phyloP scores from a whole-genome alignment of 352 stramenopile genomes.

The Globisporangium barbulae region DNA sequence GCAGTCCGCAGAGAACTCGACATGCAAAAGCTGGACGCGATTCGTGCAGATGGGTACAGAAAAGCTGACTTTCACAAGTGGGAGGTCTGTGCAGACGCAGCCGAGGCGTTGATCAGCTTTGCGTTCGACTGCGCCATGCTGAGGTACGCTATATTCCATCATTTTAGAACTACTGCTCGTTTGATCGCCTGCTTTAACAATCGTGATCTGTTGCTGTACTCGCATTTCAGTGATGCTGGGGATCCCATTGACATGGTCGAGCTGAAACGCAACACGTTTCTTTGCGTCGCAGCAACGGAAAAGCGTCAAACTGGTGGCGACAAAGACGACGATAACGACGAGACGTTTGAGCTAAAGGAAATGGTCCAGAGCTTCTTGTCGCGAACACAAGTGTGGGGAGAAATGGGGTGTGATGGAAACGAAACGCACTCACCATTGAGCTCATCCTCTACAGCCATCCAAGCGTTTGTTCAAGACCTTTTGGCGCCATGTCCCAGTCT shows the following conservation, averaged over 20 bases:
- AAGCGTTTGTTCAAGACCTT: conserved; percentile 4
- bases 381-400: conserved; percentile 23
- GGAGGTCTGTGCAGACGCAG: conserved; percentile 27
- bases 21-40: conserved; percentile 24
- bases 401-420: background rate
- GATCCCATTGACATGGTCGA: conserved; percentile 19
- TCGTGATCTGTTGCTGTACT: conserved; percentile 13
- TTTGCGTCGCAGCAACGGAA: conserved; percentile 10
- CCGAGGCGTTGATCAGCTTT: conserved; percentile 30
- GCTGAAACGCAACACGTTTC: conserved; percentile 25
- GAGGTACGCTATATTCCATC: conserved; percentile 20
- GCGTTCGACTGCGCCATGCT: conserved; percentile 19
- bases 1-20: conserved; percentile 33
- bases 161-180: background rate
- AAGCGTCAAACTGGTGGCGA: background rate
- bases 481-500: conserved; percentile 3
- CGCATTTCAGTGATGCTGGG: background rate
- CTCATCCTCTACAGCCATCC: background rate
- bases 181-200: background rate
- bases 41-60: conserved; percentile 26
- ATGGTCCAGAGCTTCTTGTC: conserved; percentile 25
- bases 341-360: conserved; percentile 23
- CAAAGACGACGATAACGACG: conserved; percentile 15
- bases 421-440: background rate
- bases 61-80: conserved; percentile 22